Conservation (phyloP, 2,329 filamentous ascomycete species). For the Verticillium isaacii region DNA sequence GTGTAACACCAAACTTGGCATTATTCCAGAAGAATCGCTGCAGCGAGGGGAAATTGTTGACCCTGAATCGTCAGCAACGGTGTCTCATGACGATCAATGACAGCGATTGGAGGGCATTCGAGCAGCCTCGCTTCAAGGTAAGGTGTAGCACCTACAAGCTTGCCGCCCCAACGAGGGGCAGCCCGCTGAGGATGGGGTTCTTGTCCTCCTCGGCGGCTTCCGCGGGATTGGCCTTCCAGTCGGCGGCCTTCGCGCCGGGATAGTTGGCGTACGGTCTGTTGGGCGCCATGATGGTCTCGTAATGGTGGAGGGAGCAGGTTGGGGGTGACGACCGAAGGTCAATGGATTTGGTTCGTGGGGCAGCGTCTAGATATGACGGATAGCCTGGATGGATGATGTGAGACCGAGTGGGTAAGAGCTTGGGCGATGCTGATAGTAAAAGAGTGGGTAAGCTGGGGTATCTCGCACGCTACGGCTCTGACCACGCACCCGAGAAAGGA, state of each 20-base stretch:
- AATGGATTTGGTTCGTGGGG: background rate
- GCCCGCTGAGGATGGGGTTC: constrained; percentile 68
- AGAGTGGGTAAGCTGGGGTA: background rate
- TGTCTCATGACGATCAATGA: no score
- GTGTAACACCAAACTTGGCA: constrained; percentile 49
- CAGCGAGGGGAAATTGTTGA: constrained; percentile 55
- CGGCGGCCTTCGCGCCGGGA: constrained; percentile 9
- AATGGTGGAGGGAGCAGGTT: background rate
- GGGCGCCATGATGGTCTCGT: constrained; percentile 7
- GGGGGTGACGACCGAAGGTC: background rate
- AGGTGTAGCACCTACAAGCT: constrained; percentile 45
- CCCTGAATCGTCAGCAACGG: constrained; percentile 29
- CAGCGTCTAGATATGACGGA: background rate
- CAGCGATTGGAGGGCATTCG: no score
- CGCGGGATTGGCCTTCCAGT: constrained; percentile 1
- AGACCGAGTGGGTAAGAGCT: background rate
- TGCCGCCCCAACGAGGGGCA: constrained; percentile 55
- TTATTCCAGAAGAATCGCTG: constrained; percentile 67
- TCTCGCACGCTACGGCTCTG: background rate
- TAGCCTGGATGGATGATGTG: background rate
- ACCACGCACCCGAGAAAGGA: no score
- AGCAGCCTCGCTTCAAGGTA: no score
- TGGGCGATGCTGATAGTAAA: background rate
- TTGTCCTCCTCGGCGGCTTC: constrained; percentile 34
- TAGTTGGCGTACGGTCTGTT: constrained; percentile 13